phyloP scores from a whole-genome alignment of 768 basidiomycete genomes.

The Postia placenta region DNA sequence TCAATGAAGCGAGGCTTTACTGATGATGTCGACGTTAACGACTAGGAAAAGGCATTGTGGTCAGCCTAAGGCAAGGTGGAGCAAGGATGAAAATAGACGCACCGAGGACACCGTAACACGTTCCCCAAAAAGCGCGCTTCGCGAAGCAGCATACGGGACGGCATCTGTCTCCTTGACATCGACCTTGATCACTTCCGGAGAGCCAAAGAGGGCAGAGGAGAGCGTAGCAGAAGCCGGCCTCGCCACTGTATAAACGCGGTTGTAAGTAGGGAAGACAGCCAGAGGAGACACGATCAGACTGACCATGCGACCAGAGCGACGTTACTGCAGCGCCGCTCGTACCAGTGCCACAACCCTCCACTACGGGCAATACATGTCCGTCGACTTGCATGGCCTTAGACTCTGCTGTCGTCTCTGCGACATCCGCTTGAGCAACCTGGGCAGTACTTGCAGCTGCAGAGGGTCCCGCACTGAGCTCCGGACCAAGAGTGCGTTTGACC shows the following conservation, averaged over 20 bases:
- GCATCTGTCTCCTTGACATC: neutral
- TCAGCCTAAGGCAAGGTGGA: too few species aligned
- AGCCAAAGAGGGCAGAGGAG: slow-evolving; percentile 17
- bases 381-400: neutral
- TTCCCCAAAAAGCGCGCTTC: slow-evolving; percentile 39
- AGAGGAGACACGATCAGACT: neutral
- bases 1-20: slow-evolving; percentile 37
- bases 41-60: too few species aligned
- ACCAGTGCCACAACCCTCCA: neutral
- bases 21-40: slow-evolving; percentile 2
- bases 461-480: too few species aligned
- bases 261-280: neutral
- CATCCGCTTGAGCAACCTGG: neutral
- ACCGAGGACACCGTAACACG: neutral
- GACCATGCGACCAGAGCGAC: slow-evolving; percentile 4
- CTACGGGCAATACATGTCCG: neutral
- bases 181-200: slow-evolving; percentile 1
- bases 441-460: neutral
- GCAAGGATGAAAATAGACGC: neutral
- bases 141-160: slow-evolving; percentile 20
- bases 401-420: neutral
- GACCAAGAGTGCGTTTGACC: slow-evolving; percentile 25
- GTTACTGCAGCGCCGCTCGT: neutral
- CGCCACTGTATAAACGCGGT: slow-evolving; percentile 1
- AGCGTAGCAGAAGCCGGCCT: slow-evolving; percentile 2